A percentile compares a stretch with the other conserved stretches of the same genome.
Conservation (phyloP, 345 rosid species). For the Linum tenue region DNA sequence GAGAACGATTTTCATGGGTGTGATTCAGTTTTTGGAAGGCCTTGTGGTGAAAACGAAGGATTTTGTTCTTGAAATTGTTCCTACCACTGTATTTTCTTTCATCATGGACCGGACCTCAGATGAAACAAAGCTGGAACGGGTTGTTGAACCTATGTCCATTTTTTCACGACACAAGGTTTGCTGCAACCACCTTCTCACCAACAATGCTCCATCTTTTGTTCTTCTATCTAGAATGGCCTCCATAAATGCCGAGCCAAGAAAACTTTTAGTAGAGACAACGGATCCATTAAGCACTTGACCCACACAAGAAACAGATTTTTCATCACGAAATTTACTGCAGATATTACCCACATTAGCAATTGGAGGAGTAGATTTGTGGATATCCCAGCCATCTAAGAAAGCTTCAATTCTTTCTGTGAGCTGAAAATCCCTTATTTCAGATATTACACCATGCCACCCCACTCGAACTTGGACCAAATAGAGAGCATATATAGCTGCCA, state of each 20-base stretch:
- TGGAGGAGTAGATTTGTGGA: conserved; percentile 31
- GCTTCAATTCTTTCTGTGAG: conserved; percentile 53
- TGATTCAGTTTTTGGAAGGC: too few species aligned
- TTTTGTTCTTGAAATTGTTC: too few species aligned
- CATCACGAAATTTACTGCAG: too few species aligned
- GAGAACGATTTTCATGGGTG: too few species aligned
- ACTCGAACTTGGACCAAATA: conserved; percentile 80
- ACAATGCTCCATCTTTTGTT: conserved; percentile 71
- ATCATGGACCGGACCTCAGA: conserved; percentile 62
- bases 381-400: conserved; percentile 67
- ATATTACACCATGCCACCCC: conserved; percentile 97
- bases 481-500: conserved; percentile 59
- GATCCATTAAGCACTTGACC: conserved; percentile 54
- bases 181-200: conserved; percentile 92
- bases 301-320: conserved; percentile 26
- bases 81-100: too few species aligned
- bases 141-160: conserved; percentile 40
- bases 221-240: conserved; percentile 83
- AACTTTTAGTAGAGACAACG: conserved; percentile 53
- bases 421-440: conserved; percentile 32
- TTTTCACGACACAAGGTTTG: conserved; percentile 68
- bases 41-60: too few species aligned
- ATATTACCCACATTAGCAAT: too few species aligned
- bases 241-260: conserved; percentile 72
- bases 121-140: conserved; percentile 58